These are phyloP conservation scores for Anastatica hierochuntica DNA, from an alignment of 345 rosid genomes.

Conservation along the genomic window DNA sequence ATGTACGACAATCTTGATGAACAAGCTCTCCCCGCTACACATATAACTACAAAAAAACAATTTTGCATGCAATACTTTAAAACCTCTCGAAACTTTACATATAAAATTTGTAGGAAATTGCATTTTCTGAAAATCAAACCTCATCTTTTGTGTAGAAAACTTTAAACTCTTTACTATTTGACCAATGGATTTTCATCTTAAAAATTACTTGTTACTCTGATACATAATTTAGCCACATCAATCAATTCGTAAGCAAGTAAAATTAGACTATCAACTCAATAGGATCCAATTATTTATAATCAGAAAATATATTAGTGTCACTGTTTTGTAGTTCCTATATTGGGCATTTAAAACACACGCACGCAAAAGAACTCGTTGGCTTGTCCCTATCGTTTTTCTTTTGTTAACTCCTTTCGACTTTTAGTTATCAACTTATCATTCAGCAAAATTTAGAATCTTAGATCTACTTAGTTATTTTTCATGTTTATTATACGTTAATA, in stretches of 20 bases:
- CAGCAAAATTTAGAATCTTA: neutral
- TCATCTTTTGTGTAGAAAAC: too few relatives aligned
- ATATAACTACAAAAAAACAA: too few relatives aligned
- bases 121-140: too few relatives aligned
- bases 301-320: neutral
- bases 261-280: neutral
- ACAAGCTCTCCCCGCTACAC: too few relatives aligned
- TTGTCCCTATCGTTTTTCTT: conserved; percentile 3
- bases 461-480: neutral
- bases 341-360: neutral
- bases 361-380: neutral
- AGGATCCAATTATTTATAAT: neutral
- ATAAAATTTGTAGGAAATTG: too few relatives aligned
- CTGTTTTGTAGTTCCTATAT: neutral
- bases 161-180: too few relatives aligned
- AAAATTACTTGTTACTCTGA: too few relatives aligned
- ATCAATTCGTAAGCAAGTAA: neutral
- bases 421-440: neutral
- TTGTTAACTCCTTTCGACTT: neutral
- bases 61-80: too few relatives aligned
- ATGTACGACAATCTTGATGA: too few relatives aligned
- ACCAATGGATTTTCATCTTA: too few relatives aligned
- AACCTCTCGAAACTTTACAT: too few relatives aligned
- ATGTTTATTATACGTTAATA: neutral
- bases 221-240: too few relatives aligned